Evolutionary conservation across 73 alveolate species (phyloP).

Genomic region (Paramecium sonneborni): DNA sequence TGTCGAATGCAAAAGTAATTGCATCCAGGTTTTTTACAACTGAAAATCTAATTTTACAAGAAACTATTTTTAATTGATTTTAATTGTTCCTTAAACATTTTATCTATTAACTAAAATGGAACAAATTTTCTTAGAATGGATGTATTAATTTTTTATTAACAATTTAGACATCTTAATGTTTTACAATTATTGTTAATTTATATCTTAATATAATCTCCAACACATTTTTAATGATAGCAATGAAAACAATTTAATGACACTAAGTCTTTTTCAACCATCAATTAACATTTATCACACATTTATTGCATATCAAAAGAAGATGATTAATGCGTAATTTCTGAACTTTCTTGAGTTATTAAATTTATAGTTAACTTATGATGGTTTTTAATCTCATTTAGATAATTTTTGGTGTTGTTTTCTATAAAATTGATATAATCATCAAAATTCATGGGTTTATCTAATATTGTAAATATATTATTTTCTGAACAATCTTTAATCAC

Average conservation of each 20-base stretch:
- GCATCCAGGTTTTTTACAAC: slow-evolving; percentile 28
- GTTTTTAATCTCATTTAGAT: background rate
- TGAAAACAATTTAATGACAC: background rate
- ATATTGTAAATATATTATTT: background rate
- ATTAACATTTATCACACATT: slow-evolving; percentile 5
- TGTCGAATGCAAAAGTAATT: background rate
- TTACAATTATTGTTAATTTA: background rate
- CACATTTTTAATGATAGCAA: background rate
- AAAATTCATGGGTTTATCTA: background rate
- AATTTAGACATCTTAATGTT: background rate
- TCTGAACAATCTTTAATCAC: slow-evolving; percentile 23
- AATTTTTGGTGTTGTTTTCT: background rate
- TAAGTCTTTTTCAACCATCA: background rate
- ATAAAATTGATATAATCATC: background rate
- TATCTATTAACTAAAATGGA: background rate
- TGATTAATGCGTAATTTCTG: background rate
- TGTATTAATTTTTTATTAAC: background rate
- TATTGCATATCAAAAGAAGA: background rate
- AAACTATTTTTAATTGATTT: background rate
- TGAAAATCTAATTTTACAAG: background rate
- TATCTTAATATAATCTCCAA: background rate
- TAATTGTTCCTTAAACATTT: background rate
- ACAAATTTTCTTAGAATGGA: background rate
- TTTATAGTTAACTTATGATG: background rate
- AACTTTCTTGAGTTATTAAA: background rate